phyloP scores from a whole-genome alignment of 208 protist species.

The Angomonas deanei region DNA sequence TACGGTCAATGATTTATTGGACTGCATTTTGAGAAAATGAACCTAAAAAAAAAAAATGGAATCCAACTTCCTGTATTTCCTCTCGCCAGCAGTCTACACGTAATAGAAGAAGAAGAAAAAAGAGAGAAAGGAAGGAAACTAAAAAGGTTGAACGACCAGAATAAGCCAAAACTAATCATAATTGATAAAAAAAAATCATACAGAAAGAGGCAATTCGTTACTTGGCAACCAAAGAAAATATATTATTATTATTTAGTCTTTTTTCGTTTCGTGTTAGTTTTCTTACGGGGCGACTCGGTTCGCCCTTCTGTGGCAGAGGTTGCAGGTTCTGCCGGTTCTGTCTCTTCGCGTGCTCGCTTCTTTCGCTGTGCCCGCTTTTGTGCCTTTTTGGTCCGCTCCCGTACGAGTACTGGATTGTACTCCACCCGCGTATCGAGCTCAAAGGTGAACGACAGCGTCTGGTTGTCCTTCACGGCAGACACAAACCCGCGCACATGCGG shows the following conservation, averaged over 20 bases:
- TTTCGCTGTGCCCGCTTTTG: not conserved
- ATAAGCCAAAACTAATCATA: not conserved
- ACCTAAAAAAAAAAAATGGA: conserved; percentile 1
- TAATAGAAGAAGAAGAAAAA: conserved; percentile 8
- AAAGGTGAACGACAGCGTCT: not conserved
- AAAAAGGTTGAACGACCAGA: not conserved
- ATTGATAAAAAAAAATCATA: too few relatives aligned
- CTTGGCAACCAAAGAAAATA: too few relatives aligned
- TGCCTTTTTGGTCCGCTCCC: not conserved
- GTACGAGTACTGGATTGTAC: not conserved
- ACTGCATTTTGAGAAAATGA: not conserved
- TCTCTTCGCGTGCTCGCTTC: not conserved
- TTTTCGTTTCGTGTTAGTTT: not conserved
- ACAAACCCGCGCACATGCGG: not conserved
- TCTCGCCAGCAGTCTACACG: too few relatives aligned
- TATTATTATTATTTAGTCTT: too few relatives aligned
- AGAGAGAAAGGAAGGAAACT: not conserved
- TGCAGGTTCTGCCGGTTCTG: not conserved
- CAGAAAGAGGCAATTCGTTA: too few relatives aligned
- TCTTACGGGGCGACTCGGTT: not conserved
- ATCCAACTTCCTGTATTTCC: too few relatives aligned
- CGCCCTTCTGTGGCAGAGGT: not conserved
- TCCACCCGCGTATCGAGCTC: not conserved
- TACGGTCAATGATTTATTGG: not conserved
- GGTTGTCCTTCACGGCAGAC: not conserved